These are phyloP conservation scores for Zymoseptoria brevis DNA, from an alignment of 2,329 filamentous ascomycete genomes.

Conservation along the genomic window DNA sequence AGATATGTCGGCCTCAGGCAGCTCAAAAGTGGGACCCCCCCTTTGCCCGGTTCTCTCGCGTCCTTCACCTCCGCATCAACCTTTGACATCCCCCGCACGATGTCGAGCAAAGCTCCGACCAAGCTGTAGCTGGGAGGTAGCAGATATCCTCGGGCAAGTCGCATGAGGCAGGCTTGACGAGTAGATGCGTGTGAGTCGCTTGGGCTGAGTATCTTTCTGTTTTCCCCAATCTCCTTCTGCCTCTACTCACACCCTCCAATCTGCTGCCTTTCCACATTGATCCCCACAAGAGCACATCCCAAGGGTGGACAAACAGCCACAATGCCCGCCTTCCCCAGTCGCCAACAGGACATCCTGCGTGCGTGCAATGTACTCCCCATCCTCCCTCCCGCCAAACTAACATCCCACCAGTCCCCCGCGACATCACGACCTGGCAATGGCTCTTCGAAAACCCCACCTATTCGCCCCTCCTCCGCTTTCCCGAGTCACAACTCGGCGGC, in stretches of 20 bases:
- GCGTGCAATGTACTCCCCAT: too few relatives aligned
- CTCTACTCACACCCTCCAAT: not conserved
- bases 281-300: not conserved
- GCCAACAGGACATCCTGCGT: slow-evolving; percentile 20
- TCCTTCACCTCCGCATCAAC: not conserved
- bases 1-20: not conserved
- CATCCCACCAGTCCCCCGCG: slow-evolving; percentile 41
- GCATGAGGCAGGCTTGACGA: not conserved
- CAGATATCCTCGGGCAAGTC: not conserved
- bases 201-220: not conserved
- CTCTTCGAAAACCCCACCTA: slow-evolving; percentile 48
- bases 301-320: not conserved
- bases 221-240: not conserved
- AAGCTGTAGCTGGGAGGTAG: not conserved
- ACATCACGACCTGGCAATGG: slow-evolving; percentile 54
- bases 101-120: too few relatives aligned
- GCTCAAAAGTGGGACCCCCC: not conserved
- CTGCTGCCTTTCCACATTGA: not conserved
- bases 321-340: slow-evolving; percentile 17
- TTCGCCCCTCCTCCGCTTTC: slow-evolving; percentile 40
- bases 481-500: slow-evolving; percentile 37
- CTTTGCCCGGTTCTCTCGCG: not conserved
- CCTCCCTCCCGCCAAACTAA: too few relatives aligned
- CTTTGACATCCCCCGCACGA: not conserved
- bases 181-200: not conserved